Evolutionary conservation across 2,329 filamentous ascomycete species (phyloP).

Genomic region (Pestalotiopsis fici): DNA sequence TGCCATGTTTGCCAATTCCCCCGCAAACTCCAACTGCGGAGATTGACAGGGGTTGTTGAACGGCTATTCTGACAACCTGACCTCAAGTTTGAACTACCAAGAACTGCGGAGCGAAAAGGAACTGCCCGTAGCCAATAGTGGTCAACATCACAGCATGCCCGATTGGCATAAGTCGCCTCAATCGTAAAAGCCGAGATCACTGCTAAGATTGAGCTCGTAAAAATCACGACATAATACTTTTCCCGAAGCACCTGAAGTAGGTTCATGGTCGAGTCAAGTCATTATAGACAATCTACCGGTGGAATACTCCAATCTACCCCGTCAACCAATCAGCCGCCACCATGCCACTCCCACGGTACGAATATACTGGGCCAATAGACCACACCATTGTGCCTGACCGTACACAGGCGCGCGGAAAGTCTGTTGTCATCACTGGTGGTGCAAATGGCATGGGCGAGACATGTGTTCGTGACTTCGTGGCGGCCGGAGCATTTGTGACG

Average conservation of each 20-base stretch:
- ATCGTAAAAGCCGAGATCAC: background rate
- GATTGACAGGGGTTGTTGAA: background rate
- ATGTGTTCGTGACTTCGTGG: constrained; percentile 33
- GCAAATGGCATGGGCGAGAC: constrained; percentile 41
- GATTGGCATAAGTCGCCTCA: background rate
- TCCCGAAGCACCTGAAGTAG: background rate
- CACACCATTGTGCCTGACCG: constrained; percentile 34
- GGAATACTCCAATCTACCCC: background rate
- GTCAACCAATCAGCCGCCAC: background rate
- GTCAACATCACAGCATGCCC: background rate
- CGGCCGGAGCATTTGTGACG: constrained; percentile 40
- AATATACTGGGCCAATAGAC: constrained; percentile 34
- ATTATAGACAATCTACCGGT: background rate
- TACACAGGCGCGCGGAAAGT: constrained; percentile 40
- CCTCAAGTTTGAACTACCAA: background rate
- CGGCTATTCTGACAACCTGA: background rate
- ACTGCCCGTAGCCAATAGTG: background rate
- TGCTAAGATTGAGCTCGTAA: background rate
- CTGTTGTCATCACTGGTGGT: constrained; percentile 49
- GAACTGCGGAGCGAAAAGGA: background rate
- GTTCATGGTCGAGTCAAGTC: background rate
- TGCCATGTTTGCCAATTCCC: background rate
- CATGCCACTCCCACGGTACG: constrained; percentile 23
- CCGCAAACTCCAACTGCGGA: background rate
- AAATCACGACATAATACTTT: too few relatives aligned